Evolutionary conservation across 148 eudicot species (phyloP).

Genomic region (Silene conica): DNA sequence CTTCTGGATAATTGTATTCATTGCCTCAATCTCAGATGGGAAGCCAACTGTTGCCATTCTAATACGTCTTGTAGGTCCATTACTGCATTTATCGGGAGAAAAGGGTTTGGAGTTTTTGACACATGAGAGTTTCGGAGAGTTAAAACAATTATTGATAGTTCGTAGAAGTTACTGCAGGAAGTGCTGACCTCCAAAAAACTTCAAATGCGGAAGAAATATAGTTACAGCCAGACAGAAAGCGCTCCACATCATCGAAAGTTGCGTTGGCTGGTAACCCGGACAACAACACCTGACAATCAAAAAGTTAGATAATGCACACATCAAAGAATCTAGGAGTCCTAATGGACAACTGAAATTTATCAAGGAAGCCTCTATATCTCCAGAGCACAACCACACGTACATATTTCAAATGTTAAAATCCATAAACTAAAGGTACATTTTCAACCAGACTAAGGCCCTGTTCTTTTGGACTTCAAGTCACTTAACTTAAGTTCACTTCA

Average conservation of each 20-base stretch:
- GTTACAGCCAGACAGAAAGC: conserved; percentile 58
- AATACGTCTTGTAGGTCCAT: conserved; percentile 15
- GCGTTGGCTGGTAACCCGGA: conserved; percentile 57
- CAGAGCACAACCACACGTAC: background rate
- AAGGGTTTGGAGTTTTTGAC: background rate
- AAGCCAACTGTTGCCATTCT: conserved; percentile 54
- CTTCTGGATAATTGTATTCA: conserved; percentile 55
- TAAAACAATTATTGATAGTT: background rate
- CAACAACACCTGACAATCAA: conserved; percentile 44
- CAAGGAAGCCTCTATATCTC: background rate
- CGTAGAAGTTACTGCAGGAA: background rate
- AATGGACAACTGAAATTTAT: background rate
- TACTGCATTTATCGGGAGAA: conserved; percentile 33
- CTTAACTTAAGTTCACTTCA: no score
- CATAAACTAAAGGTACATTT: background rate
- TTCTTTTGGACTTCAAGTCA: no score
- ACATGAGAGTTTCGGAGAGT: no score
- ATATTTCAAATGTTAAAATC: background rate
- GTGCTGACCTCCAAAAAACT: conserved; percentile 42
- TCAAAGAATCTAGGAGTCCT: background rate
- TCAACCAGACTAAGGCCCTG: no score
- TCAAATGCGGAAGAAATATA: conserved; percentile 48
- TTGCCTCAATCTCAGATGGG: conserved; percentile 49
- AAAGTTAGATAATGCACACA: background rate
- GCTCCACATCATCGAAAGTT: conserved; percentile 50